These are phyloP conservation scores for Kregervanrija delftensis DNA, from an alignment of 805 yeast species.

Conservation along the genomic window DNA sequence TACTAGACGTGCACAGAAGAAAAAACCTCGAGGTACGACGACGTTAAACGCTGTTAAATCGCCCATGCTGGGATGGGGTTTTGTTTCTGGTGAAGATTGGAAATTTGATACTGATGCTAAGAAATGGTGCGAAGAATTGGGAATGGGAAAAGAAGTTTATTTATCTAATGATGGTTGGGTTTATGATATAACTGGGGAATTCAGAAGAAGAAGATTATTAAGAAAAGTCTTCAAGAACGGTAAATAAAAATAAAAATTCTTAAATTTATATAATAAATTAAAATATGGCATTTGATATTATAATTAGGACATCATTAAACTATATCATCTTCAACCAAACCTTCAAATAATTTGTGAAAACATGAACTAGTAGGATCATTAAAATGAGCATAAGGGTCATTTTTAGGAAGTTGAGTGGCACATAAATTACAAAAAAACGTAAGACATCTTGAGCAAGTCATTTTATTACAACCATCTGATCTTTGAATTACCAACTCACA, in stretches of 20 bases:
- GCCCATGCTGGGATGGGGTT: slow-evolving; percentile 64
- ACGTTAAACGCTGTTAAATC: slow-evolving; percentile 50
- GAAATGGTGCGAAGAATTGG: slow-evolving; percentile 46
- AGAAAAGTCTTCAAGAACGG: slow-evolving; percentile 47
- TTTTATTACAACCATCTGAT: slow-evolving; percentile 59
- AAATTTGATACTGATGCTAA: slow-evolving; percentile 46
- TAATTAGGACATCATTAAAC: background rate
- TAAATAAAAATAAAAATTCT: slow-evolving; percentile 24
- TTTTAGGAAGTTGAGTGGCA: slow-evolving; percentile 32
- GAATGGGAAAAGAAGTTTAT: slow-evolving; percentile 25
- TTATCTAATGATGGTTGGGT: slow-evolving; percentile 41
- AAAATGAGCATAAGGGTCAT: slow-evolving; percentile 48
- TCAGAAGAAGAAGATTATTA: slow-evolving; percentile 50
- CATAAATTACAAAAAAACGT: slow-evolving; percentile 50
- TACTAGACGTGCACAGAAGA: slow-evolving; percentile 27
- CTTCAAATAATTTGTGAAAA: slow-evolving; percentile 46
- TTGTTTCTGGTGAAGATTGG: slow-evolving; percentile 58
- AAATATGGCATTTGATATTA: background rate
- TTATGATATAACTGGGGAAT: slow-evolving; percentile 39
- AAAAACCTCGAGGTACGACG: slow-evolving; percentile 61
- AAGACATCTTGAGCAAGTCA: slow-evolving; percentile 46
- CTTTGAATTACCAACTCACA: slow-evolving; percentile 45
- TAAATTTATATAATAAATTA: slow-evolving; percentile 1
- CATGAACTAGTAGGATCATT: slow-evolving; percentile 36
- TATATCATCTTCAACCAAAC: slow-evolving; percentile 31